Conservation (phyloP, 2,329 filamentous ascomycete species). For the Venturia asperata region DNA sequence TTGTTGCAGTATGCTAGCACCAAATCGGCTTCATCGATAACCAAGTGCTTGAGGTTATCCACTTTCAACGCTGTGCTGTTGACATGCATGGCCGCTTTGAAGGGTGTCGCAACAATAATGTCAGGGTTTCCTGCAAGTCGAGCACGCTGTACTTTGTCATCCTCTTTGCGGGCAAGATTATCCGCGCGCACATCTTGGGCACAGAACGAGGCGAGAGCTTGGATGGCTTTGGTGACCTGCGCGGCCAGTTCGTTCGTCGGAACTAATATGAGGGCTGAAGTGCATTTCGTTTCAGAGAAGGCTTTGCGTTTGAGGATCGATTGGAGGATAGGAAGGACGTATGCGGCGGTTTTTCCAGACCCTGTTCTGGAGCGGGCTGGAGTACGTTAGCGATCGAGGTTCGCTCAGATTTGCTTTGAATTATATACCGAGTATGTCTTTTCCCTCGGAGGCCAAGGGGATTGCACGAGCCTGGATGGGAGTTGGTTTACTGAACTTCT, state of each 20-base stretch:
- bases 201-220: conserved; percentile 73
- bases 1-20: conserved; percentile 92
- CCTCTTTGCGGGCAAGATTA: conserved; percentile 86
- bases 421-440: conserved; percentile 65
- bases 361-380: conserved; percentile 87
- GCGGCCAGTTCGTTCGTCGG: conserved; percentile 91
- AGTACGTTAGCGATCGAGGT: conserved; percentile 21
- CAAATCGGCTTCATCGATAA: conserved; percentile 91
- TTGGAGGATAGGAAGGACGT: conserved; percentile 82
- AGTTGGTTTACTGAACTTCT: conserved; percentile 82
- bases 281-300: conserved; percentile 51
- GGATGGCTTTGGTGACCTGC: conserved; percentile 75
- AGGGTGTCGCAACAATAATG: conserved; percentile 83
- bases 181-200: conserved; percentile 73
- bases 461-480: conserved; percentile 81
- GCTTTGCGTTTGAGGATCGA: conserved; percentile 72
- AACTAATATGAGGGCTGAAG: conserved; percentile 78
- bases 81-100: conserved; percentile 72
- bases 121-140: conserved; percentile 81
- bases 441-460: conserved; percentile 76
- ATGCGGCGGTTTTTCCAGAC: conserved; percentile 95
- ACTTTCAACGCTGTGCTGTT: conserved; percentile 65
- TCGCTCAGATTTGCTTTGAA: too few species aligned
- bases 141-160: conserved; percentile 79
- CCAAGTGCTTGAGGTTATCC: conserved; percentile 64